These are phyloP conservation scores for Bertia moriformis DNA, from an alignment of 2,329 filamentous ascomycete species.

Conservation along the genomic window DNA sequence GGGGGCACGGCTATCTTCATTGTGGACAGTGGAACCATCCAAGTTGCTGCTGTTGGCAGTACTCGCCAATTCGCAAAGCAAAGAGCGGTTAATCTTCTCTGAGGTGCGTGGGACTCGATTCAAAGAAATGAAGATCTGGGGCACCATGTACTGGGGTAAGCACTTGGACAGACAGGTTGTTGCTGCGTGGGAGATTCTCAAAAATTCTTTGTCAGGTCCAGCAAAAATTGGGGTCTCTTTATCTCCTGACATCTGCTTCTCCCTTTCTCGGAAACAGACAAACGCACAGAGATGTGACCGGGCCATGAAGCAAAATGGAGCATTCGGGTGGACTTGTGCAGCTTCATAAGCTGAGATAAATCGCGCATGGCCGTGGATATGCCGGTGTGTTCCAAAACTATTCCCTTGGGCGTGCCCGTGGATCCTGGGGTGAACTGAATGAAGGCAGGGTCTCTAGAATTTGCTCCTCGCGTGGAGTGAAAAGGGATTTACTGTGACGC, in stretches of 20 bases:
- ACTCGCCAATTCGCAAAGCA: too few relatives aligned
- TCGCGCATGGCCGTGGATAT: background rate
- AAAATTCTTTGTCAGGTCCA: too few relatives aligned
- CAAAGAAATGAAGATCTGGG: background rate
- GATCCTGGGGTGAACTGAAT: constrained; percentile 3
- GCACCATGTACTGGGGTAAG: background rate
- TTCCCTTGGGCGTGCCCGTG: constrained; percentile 2
- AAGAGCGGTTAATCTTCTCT: background rate
- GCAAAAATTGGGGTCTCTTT: too few relatives aligned
- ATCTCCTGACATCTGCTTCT: too few relatives aligned
- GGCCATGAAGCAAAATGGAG: constrained; percentile 4
- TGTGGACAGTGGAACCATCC: too few relatives aligned
- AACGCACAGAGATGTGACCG: too few relatives aligned
- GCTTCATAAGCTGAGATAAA: background rate
- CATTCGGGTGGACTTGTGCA: background rate
- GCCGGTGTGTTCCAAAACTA: constrained; percentile 2
- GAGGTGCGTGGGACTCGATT: background rate
- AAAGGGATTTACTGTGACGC: too few relatives aligned
- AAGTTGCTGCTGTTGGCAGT: too few relatives aligned
- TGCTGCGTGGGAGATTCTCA: too few relatives aligned
- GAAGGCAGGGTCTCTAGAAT: constrained; percentile 1
- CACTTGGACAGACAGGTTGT: too few relatives aligned
- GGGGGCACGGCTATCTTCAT: background rate
- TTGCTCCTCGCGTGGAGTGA: too few relatives aligned
- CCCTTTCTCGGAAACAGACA: too few relatives aligned